phyloP scores from a whole-genome alignment of 345 rosid species.

The Gossypium rotundifolium region DNA sequence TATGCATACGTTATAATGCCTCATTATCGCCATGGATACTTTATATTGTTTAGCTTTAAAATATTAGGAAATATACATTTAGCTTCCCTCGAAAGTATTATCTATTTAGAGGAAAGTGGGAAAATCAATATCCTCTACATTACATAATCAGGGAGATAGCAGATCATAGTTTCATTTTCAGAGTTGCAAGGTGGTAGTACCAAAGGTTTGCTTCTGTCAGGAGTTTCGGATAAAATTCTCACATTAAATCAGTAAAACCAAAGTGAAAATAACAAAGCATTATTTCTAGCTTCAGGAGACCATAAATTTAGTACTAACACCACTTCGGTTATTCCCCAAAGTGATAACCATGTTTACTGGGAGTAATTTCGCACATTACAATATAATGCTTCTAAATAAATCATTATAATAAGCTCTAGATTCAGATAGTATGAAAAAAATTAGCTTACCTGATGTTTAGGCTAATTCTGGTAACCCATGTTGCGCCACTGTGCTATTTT shows the following conservation, averaged over 20 bases:
- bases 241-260: background rate
- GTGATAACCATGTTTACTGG: background rate
- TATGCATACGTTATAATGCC: too few species aligned
- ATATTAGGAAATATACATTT: too few species aligned
- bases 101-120: background rate
- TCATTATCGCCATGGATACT: too few species aligned
- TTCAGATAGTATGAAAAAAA: background rate
- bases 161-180: background rate
- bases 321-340: background rate
- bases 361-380: background rate
- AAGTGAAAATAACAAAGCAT: background rate
- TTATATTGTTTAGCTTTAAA: too few species aligned
- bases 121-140: background rate
- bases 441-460: constrained; percentile 68
- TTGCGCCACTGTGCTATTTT: constrained; percentile 99
- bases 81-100: background rate
- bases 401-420: background rate
- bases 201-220: background rate
- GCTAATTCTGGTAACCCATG: constrained; percentile 92
- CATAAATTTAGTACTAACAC: background rate
- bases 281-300: background rate
- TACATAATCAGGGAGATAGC: background rate
- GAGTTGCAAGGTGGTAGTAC: background rate
- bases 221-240: background rate
- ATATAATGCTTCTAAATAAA: background rate